These are phyloP conservation scores for Botrytis sinoallii DNA, from an alignment of 2,329 filamentous ascomycete species.

Conservation along the genomic window DNA sequence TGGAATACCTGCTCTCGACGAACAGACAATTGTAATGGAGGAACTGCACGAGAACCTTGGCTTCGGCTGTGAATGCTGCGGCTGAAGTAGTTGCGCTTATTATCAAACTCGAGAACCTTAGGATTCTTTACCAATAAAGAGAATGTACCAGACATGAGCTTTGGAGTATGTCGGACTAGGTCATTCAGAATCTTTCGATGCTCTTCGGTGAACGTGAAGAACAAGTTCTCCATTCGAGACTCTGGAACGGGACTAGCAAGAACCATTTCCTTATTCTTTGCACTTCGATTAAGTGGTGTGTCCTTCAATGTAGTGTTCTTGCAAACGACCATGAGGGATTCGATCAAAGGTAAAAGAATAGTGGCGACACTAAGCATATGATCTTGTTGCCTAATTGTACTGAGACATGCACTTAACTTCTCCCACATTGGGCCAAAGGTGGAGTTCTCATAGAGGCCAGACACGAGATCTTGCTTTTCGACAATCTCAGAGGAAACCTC, in stretches of 20 bases:
- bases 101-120: constrained; percentile 98
- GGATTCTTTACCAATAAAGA: constrained; percentile 95
- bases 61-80: constrained; percentile 80
- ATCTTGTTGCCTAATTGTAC: constrained; percentile 83
- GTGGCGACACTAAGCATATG: constrained; percentile 97
- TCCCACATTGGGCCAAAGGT: constrained; percentile 91
- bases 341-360: constrained; percentile 88
- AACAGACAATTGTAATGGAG: constrained; percentile 78
- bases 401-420: constrained; percentile 84
- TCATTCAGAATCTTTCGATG: constrained; percentile 98
- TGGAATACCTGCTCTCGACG: constrained; percentile 95
- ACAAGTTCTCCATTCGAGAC: constrained; percentile 79
- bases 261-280: constrained; percentile 62
- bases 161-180: constrained; percentile 92
- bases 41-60: constrained; percentile 65
- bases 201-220: constrained; percentile 97
- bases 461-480: constrained; percentile 80
- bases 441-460: constrained; percentile 83
- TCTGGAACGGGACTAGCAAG: constrained; percentile 76
- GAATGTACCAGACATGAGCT: constrained; percentile 98
- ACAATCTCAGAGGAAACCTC: constrained; percentile 46
- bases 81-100: constrained; percentile 99
- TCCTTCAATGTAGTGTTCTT: constrained; percentile 77
- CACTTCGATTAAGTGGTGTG: constrained; percentile 29
- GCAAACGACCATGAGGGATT: constrained; percentile 98